Evolutionary conservation across 2,329 filamentous ascomycete genomes (phyloP), one percentile per base, ranked within the genome.

Genomic region (Arachnopeziza araneosa): DNA sequence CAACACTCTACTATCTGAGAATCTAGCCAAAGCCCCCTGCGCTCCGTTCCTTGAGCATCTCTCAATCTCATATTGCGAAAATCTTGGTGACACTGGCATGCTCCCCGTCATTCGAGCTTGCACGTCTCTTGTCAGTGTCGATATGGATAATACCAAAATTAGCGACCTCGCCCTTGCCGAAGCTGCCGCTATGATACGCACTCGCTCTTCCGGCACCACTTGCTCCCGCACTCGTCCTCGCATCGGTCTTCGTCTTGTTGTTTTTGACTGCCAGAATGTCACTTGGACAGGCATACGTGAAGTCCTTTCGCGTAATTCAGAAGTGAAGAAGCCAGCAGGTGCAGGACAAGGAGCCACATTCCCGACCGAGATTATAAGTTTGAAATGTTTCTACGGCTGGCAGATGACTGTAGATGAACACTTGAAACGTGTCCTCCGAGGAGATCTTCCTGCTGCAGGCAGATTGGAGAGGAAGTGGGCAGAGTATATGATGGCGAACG

Each of bases 321-420:
- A 92, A 69, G 80, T 90, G 52, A 83, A 81, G 30, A 82, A 82
- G 19, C 79, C 80, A 1, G 75, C 52, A 4, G 55, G 57, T 21
- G n/a, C 52, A 6, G 52, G 61, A 48, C 44, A 44, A 19, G 57
- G 54, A 17, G 59, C 63, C 1, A 68, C 69, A 1, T 93, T 87
- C 67, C 90, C 91, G 0, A 83, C 85, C 0, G 88, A 96, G 71
- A 84, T 96, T 60, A 91, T 98, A 61, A 80, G 86, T 6, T 81
- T 98, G 51, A 97, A 96, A 74, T 96, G 92, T 75, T 98, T 93
- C 77, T 96, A 96, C 73, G 91, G 89, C 50, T 97, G 91, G 84
- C 93, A 98, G 75, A 90, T 91, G 76, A 97, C 92, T 0, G 92
- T 97, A 4, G 89, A 97, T 66, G 92, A 97, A 73, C 93, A 98